A percentile compares a stretch with the other conserved stretches of the same genome.
Evolutionary conservation across 2,329 filamentous ascomycete genomes (phyloP).

Genomic region (Clarireedia hainanense): DNA sequence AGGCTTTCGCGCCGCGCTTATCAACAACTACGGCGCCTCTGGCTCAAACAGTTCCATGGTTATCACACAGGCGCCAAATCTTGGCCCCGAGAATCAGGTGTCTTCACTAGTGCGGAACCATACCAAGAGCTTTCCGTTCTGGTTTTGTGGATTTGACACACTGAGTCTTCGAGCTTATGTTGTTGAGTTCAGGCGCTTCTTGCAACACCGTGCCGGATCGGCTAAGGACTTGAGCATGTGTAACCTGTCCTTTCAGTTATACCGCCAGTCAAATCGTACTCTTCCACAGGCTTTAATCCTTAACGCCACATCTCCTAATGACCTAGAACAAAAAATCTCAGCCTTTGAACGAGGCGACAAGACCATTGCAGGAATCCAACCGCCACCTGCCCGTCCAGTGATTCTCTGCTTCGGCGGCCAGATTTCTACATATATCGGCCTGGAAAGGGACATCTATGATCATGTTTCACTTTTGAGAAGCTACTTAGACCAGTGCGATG

Average conservation of each 20-base stretch:
- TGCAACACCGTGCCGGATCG: too few species aligned
- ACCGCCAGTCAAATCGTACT: too few species aligned
- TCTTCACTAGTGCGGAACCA: too few species aligned
- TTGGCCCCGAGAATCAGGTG: neutral
- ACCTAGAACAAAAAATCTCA: constrained; percentile 20
- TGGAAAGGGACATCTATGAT: constrained; percentile 6
- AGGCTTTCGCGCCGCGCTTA: constrained; percentile 7
- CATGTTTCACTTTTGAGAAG: constrained; percentile 6
- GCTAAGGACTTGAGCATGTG: constrained; percentile 9
- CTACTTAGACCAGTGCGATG: constrained; percentile 13
- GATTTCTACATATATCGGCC: constrained; percentile 5
- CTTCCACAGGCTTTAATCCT: too few species aligned
- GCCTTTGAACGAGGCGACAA: neutral
- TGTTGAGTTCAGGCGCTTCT: too few species aligned
- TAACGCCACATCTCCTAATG: too few species aligned
- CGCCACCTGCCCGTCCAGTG: neutral
- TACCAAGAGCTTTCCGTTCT: neutral
- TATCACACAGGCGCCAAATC: neutral
- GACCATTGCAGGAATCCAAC: neutral
- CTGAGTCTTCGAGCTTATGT: constrained; percentile 16
- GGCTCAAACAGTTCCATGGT: constrained; percentile 18
- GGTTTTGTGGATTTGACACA: constrained; percentile 18
- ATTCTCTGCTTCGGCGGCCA: constrained; percentile 31
- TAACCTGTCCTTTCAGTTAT: constrained; percentile 30
- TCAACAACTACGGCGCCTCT: constrained; percentile 22